These are phyloP conservation scores for Globisporangium orthogonon DNA, from an alignment of 352 stramenopile genomes.

Conservation along the genomic window DNA sequence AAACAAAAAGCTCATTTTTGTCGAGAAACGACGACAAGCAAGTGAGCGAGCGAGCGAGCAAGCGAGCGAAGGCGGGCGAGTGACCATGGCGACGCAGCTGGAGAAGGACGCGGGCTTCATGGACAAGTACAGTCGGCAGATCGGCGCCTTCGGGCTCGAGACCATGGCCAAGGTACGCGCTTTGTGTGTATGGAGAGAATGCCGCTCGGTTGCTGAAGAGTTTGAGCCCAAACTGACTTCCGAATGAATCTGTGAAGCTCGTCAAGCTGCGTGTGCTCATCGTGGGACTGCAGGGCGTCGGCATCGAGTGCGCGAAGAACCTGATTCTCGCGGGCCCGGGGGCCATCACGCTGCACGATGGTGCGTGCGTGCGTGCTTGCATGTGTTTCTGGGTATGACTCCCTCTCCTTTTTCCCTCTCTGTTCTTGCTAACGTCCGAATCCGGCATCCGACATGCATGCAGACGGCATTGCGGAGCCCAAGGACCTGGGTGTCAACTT, in stretches of 20 bases:
- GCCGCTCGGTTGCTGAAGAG: neutral
- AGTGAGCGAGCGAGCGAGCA: neutral
- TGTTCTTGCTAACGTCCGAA: neutral
- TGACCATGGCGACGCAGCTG: conserved; percentile 55
- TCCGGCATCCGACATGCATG: neutral
- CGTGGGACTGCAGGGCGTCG: conserved; percentile 81
- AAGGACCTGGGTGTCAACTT: conserved; percentile 93
- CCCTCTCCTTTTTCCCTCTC: neutral
- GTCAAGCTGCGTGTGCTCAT: conserved; percentile 83
- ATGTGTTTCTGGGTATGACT: neutral
- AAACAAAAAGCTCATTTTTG: neutral
- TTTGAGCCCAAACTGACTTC: neutral
- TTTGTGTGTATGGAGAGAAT: neutral
- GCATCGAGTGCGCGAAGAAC: conserved; percentile 92
- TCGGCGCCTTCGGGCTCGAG: conserved; percentile 88
- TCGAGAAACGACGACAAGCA: neutral
- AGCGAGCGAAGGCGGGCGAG: conserved; percentile 19
- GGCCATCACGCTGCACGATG: conserved; percentile 83
- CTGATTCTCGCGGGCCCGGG: conserved; percentile 87
- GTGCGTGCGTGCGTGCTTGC: conserved; percentile 13
- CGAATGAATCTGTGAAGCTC: conserved; percentile 20
- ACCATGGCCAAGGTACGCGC: conserved; percentile 86
- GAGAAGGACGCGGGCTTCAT: conserved; percentile 88
- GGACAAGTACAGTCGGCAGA: conserved; percentile 93
- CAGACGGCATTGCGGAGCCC: conserved; percentile 59